phyloP scores from a whole-genome alignment of 345 rosid species.

The Brassica juncea region DNA sequence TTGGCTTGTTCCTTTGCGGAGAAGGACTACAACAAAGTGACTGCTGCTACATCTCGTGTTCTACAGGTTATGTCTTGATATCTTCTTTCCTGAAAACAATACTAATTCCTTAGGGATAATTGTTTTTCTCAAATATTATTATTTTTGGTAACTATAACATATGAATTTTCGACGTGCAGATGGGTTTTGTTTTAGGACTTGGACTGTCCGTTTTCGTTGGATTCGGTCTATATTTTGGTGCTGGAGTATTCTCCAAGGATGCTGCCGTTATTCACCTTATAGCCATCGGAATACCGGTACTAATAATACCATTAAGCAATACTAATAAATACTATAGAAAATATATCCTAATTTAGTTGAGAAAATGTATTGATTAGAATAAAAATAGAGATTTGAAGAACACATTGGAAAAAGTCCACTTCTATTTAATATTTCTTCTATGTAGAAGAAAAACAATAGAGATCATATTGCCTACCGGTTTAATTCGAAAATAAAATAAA shows the following conservation, averaged over 20 bases:
- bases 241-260: slow-evolving; percentile 74
- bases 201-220: slow-evolving; percentile 78
- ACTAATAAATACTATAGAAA: background rate
- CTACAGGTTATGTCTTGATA: slow-evolving; percentile 55
- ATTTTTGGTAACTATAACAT: background rate
- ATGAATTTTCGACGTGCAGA: slow-evolving; percentile 47
- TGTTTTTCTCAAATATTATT: background rate
- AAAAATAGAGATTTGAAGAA: background rate
- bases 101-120: background rate
- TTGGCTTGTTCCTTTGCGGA: slow-evolving; percentile 88
- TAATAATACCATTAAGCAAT: background rate
- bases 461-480: background rate
- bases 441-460: background rate
- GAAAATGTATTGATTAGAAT: background rate
- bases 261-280: slow-evolving; percentile 64
- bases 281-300: slow-evolving; percentile 79
- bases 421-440: background rate
- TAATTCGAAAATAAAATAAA: background rate
- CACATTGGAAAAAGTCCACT: background rate
- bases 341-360: background rate
- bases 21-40: slow-evolving; percentile 73
- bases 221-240: slow-evolving; percentile 65
- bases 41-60: slow-evolving; percentile 62
- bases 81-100: background rate
- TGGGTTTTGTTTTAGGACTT: slow-evolving; percentile 75